Percentiles rank a stretch among this genome's conserved stretches.
These are phyloP conservation scores for Lactifluus echinatus DNA, from an alignment of 768 basidiomycete species.

Conservation along the genomic window DNA sequence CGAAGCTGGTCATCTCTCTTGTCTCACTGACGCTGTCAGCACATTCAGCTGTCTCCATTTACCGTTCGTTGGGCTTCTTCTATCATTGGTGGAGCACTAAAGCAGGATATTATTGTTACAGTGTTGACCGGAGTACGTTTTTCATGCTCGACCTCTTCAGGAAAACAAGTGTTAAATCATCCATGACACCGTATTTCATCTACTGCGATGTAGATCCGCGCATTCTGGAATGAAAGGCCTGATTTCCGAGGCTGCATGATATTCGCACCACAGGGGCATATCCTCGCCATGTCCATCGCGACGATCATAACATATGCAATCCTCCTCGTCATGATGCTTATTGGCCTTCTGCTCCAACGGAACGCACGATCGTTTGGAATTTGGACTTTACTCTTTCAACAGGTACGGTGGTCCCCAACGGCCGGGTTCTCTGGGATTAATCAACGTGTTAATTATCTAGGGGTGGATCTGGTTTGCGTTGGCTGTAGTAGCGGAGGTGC, in stretches of 20 bases:
- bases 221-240: not conserved
- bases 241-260: not conserved
- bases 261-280: not conserved
- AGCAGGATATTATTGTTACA: not conserved
- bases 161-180: too few relatives aligned
- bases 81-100: not conserved
- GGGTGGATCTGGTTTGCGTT: slow-evolving; percentile 12
- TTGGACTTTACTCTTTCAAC: slow-evolving; percentile 1
- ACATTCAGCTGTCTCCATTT: too few relatives aligned
- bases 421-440: not conserved
- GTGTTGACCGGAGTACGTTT: slow-evolving; percentile 6
- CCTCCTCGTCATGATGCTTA: not conserved
- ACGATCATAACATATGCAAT: slow-evolving; percentile 1
- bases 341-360: not conserved
- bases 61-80: too few relatives aligned
- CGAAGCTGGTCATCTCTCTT: too few relatives aligned
- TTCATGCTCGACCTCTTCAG: too few relatives aligned
- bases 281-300: slow-evolving; percentile 2
- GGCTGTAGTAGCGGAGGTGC: slow-evolving; percentile 3
- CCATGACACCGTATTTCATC: not conserved
- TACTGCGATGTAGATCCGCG: not conserved
- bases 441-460: not conserved
- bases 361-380: not conserved
- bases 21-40: too few relatives aligned
- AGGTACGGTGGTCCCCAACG: not conserved